Conservation (phyloP, 2,329 filamentous ascomycete genomes). For the Fusarium penzigii region DNA sequence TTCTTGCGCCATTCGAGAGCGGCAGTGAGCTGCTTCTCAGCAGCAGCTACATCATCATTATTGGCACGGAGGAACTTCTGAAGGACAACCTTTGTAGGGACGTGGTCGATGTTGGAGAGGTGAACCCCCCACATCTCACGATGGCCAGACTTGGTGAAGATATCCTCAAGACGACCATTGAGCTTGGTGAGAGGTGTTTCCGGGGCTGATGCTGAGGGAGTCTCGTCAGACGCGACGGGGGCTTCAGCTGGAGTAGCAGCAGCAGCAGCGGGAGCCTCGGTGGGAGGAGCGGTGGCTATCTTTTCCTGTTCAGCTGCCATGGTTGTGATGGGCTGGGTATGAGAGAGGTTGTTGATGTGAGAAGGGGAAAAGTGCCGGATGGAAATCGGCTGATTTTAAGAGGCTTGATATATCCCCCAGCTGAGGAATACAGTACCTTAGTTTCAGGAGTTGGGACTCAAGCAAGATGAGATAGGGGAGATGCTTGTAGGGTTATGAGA, state of each 20-base stretch:
- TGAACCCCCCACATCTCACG: conserved; percentile 86
- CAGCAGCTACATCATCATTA: conserved; percentile 70
- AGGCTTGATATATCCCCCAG: not conserved
- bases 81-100: conserved; percentile 80
- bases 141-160: conserved; percentile 60
- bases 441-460: too few species aligned
- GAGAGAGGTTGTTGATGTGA: not conserved
- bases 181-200: conserved; percentile 53
- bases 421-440: too few species aligned
- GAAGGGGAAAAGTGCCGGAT: not conserved
- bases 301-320: conserved; percentile 35
- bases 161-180: conserved; percentile 56
- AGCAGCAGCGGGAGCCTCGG: conserved; percentile 4
- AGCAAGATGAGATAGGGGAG: too few species aligned
- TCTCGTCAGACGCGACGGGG: conserved; percentile 17
- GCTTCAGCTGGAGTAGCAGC: conserved; percentile 3
- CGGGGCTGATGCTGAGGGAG: conserved; percentile 4
- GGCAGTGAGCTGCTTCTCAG: conserved; percentile 74
- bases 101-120: conserved; percentile 57
- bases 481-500: too few species aligned
- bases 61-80: conserved; percentile 96
- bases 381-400: not conserved
- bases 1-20: conserved; percentile 83
- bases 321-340: conserved; percentile 3
- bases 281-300: conserved; percentile 11